Percentiles rank a stretch among this genome's conserved stretches.
Evolutionary conservation across 306 rosid genomes (phyloP).

Genomic region (Trifolium pratense): DNA sequence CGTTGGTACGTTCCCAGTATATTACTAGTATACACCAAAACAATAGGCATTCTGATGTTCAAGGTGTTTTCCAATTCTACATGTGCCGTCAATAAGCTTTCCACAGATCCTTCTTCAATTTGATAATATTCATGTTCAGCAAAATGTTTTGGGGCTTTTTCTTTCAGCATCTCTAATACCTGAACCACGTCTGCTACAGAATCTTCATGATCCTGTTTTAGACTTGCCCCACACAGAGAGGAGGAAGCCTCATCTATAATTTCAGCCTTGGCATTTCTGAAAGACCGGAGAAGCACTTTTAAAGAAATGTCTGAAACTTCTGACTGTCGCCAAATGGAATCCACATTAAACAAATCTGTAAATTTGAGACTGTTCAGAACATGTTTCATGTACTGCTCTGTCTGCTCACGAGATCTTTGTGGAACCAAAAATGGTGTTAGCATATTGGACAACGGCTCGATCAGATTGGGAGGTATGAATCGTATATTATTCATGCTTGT

Average conservation of each 20-base stretch:
- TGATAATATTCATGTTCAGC: not conserved
- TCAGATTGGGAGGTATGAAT: not conserved
- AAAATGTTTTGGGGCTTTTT: not conserved
- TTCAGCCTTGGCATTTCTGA: not conserved
- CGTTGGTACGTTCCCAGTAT: not conserved
- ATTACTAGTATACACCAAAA: too few relatives aligned
- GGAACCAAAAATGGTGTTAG: slow-evolving; percentile 2
- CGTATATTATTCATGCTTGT: not conserved
- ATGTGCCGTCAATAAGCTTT: not conserved
- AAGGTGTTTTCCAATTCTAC: not conserved
- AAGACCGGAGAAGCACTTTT: not conserved
- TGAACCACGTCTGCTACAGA: not conserved
- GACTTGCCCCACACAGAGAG: slow-evolving; percentile 23
- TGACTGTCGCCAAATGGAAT: too few relatives aligned
- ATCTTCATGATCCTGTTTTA: slow-evolving; percentile 23
- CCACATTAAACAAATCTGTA: too few relatives aligned
- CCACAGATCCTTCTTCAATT: accelerated
- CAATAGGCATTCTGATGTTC: not conserved
- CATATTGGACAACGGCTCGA: not conserved
- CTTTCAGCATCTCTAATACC: not conserved
- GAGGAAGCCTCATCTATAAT: slow-evolving; percentile 1
- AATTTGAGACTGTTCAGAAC: too few relatives aligned
- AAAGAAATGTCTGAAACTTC: not conserved
- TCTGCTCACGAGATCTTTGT: not conserved
- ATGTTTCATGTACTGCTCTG: not conserved